A percentile compares a stretch with the other conserved stretches of the same genome.
Evolutionary conservation across 2,329 filamentous ascomycete species (phyloP).

Genomic region (Fusarium coffeatum): DNA sequence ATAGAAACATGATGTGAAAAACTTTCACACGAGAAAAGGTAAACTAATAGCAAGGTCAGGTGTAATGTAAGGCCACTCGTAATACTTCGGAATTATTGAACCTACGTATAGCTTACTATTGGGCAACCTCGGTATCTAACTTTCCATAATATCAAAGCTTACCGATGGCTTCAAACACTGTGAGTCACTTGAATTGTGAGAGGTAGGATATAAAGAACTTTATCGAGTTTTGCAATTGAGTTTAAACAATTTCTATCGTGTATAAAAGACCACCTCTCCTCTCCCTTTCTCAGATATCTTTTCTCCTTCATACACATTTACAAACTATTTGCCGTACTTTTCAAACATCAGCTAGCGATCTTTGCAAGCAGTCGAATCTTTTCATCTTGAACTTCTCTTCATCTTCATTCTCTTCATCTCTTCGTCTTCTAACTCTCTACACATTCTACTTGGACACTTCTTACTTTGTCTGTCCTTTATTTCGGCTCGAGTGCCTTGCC

Average conservation of each 20-base stretch:
- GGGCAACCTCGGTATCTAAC: background rate
- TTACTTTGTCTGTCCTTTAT: background rate
- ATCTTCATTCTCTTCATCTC: background rate
- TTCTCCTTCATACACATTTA: background rate
- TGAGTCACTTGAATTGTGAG: background rate
- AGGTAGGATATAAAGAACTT: accelerated
- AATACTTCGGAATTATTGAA: background rate
- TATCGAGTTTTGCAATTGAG: background rate
- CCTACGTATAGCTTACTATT: background rate
- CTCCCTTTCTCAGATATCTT: background rate
- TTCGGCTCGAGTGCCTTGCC: background rate
- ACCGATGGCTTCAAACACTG: background rate
- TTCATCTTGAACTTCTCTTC: no score
- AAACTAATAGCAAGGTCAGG: accelerated
- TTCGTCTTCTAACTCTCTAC: background rate
- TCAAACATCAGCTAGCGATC: background rate
- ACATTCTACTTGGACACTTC: background rate
- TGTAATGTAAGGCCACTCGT: accelerated
- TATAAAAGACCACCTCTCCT: background rate
- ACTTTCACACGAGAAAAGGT: background rate
- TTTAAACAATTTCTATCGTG: background rate
- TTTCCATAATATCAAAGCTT: background rate
- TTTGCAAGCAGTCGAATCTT: background rate
- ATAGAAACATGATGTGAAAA: background rate
- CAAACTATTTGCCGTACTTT: background rate